Percentiles rank a stretch among this genome's conserved stretches.
phyloP scores from a whole-genome alignment of 2,329 filamentous ascomycete species.

The Penicillium sp. region DNA sequence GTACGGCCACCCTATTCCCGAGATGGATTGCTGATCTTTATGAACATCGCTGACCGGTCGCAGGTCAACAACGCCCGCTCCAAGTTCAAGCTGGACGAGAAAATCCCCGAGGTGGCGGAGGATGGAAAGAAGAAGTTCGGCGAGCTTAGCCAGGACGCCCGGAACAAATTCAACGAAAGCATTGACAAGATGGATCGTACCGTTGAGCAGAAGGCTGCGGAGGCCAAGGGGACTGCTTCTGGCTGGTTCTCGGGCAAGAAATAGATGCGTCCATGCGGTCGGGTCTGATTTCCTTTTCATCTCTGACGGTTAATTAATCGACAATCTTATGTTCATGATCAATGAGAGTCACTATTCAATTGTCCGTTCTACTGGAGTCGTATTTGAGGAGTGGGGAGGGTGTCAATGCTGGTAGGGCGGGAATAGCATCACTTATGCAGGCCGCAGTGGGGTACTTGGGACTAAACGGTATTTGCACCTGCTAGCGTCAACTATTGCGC shows the following conservation, averaged over 20 bases:
- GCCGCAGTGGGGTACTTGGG: neutral
- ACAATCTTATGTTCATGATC: neutral
- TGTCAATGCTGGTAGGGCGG: neutral
- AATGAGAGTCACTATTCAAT: neutral
- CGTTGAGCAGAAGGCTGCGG: conserved; percentile 71
- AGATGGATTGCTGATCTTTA: too few relatives aligned
- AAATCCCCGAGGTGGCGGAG: conserved; percentile 59
- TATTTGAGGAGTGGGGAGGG: neutral
- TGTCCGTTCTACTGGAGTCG: neutral
- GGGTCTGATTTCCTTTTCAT: neutral
- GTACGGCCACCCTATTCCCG: conserved; percentile 51
- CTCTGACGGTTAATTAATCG: neutral
- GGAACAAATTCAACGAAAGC: conserved; percentile 50
- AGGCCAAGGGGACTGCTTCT: conserved; percentile 80
- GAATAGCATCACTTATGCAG: neutral
- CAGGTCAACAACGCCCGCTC: conserved; percentile 62
- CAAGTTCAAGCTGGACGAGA: conserved; percentile 57
- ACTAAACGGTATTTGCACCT: neutral
- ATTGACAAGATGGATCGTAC: conserved; percentile 79
- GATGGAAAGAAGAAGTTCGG: conserved; percentile 58
- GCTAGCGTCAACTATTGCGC: neutral
- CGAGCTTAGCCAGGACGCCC: conserved; percentile 64
- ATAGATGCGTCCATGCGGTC: conserved; percentile 10
- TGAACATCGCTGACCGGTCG: neutral
- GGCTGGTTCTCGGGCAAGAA: conserved; percentile 74